phyloP scores from a whole-genome alignment of 805 yeast genomes.

The Candida succiphila region DNA sequence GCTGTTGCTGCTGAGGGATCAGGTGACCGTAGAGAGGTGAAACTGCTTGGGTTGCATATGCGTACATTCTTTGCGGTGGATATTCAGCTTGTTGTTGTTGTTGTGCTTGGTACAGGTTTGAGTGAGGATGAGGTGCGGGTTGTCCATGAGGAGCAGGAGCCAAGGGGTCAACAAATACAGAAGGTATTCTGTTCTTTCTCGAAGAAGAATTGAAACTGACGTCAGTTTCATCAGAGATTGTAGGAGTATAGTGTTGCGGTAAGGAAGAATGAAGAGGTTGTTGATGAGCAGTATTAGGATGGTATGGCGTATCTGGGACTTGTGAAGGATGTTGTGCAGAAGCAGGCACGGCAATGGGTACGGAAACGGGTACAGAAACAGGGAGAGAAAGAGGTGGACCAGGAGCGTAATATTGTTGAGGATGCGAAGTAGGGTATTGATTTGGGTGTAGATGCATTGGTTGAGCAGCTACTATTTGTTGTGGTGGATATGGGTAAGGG shows the following conservation, averaged over 20 bases:
- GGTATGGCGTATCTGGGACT: no score
- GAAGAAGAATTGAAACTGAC: slow-evolving; percentile 17
- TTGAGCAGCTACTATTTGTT: slow-evolving; percentile 1
- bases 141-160: slow-evolving; percentile 24
- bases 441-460: neutral
- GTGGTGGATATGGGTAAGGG: slow-evolving; percentile 1
- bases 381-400: no score
- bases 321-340: no score
- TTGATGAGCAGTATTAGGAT: no score
- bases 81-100: neutral
- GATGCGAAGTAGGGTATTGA: no score
- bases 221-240: slow-evolving; percentile 13
- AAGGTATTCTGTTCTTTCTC: slow-evolving; percentile 33
- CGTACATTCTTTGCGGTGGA: neutral
- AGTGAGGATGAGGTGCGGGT: slow-evolving; percentile 30
- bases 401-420: no score
- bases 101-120: neutral
- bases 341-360: no score
- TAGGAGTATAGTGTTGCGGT: slow-evolving; percentile 7
- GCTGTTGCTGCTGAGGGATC: slow-evolving; percentile 2
- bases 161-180: slow-evolving; percentile 39
- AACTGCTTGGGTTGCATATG: neutral
- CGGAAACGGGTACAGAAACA: no score
- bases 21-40: neutral
- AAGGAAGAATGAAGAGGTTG: neutral